A percentile compares a stretch with the other conserved stretches of the same genome.
These are phyloP conservation scores for Pneumocystis wakefieldiae DNA, from an alignment of 1,139 yeast genomes.

Conservation along the genomic window DNA sequence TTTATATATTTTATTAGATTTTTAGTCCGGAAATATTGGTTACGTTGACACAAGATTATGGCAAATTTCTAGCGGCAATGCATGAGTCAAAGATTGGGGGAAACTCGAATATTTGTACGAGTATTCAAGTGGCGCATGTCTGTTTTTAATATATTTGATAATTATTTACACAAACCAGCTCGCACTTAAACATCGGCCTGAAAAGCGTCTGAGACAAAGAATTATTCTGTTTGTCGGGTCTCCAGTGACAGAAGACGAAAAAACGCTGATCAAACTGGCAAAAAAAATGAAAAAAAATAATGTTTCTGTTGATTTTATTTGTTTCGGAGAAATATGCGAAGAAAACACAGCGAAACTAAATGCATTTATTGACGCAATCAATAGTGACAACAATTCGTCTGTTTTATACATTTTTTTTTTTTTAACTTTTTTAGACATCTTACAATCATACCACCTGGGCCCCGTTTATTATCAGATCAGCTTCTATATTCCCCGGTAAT, in stretches of 20 bases:
- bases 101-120: constrained; percentile 53
- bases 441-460: constrained; percentile 80
- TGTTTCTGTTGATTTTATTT: constrained; percentile 76
- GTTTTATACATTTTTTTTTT: not conserved
- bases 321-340: constrained; percentile 70
- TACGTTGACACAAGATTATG: constrained; percentile 76
- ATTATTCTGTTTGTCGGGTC: constrained; percentile 82
- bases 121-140: constrained; percentile 84
- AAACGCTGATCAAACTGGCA: constrained; percentile 69
- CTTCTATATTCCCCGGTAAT: constrained; percentile 57
- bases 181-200: constrained; percentile 91
- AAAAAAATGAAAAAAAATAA: constrained; percentile 88
- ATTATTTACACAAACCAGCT: constrained; percentile 23
- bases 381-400: constrained; percentile 24
- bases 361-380: constrained; percentile 61
- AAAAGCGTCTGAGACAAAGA: constrained; percentile 81
- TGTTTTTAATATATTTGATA: constrained; percentile 4
- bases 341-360: constrained; percentile 67
- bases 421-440: constrained; percentile 37
- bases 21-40: constrained; percentile 61
- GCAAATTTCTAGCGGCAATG: constrained; percentile 73
- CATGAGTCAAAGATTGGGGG: constrained; percentile 73
- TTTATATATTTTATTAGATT: not conserved
- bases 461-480: constrained; percentile 60
- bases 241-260: constrained; percentile 58